Percentiles rank a stretch among this genome's conserved stretches.
Evolutionary conservation across 2,329 filamentous ascomycete genomes (phyloP).

Genomic region (Teratosphaeria nubilosa): DNA sequence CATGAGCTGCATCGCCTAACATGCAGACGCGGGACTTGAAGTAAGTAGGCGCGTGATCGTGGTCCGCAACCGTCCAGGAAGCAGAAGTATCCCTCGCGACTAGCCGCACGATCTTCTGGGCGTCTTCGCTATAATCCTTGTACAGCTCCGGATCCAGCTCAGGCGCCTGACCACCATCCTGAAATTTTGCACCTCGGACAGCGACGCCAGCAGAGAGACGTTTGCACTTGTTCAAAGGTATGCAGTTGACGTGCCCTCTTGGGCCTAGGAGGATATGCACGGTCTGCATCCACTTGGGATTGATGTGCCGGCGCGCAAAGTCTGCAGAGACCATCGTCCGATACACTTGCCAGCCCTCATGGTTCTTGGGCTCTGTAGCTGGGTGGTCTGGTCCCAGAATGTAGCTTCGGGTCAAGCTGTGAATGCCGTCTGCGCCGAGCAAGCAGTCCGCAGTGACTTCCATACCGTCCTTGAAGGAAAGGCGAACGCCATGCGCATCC

Average conservation of each 20-base stretch:
- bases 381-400: constrained; percentile 30
- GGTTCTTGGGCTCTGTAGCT: constrained; percentile 21
- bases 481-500: constrained; percentile 20
- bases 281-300: constrained; percentile 20
- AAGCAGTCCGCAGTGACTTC: constrained; percentile 37
- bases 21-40: constrained; percentile 20
- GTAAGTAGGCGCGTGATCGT: constrained; percentile 27
- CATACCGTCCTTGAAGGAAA: constrained; percentile 42
- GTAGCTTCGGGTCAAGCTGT: constrained; percentile 36
- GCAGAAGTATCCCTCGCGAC: constrained; percentile 18
- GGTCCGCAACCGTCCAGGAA: constrained; percentile 24
- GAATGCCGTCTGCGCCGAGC: constrained; percentile 45
- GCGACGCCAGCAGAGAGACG: constrained; percentile 20
- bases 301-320: constrained; percentile 19
- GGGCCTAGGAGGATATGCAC: constrained; percentile 25
- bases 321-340: constrained; percentile 21
- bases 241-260: constrained; percentile 23
- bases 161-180: constrained; percentile 7
- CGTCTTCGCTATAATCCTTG: constrained; percentile 19
- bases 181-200: constrained; percentile 16
- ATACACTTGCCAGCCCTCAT: constrained; percentile 25
- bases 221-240: constrained; percentile 22
- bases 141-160: constrained; percentile 16
- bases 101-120: constrained; percentile 18
- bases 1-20: constrained; percentile 32